These are phyloP conservation scores for Lippia alba DNA, from an alignment of 305 asterid genomes.

Conservation along the genomic window DNA sequence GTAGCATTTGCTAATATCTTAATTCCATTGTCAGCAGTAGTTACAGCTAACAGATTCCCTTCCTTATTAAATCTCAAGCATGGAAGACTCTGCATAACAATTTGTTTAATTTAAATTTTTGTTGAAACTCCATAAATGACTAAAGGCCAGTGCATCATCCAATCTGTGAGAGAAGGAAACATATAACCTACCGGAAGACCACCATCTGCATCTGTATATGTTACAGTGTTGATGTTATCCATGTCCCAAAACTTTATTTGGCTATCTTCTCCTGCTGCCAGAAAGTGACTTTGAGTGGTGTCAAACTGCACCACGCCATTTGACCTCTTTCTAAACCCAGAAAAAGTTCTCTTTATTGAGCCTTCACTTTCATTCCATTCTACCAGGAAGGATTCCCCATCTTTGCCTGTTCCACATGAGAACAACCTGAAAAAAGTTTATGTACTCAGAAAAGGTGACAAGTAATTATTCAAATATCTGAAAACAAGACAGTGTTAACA, in stretches of 20 bases:
- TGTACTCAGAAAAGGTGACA: slow-evolving; percentile 17
- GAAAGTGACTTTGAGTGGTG: slow-evolving; percentile 75
- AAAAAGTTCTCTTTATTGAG: slow-evolving; percentile 72
- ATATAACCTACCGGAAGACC: slow-evolving; percentile 68
- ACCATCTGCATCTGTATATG: slow-evolving; percentile 73
- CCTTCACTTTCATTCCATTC: slow-evolving; percentile 97
- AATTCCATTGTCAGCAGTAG: slow-evolving; percentile 89
- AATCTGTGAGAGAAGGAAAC: slow-evolving; percentile 15
- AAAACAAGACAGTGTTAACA: slow-evolving; percentile 5
- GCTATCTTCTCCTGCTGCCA: slow-evolving; percentile 85
- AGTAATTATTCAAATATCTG: neutral
- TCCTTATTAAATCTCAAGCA: slow-evolving; percentile 94
- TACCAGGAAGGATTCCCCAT: slow-evolving; percentile 84
- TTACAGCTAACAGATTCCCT: slow-evolving; percentile 94
- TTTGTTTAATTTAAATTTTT: slow-evolving; percentile 29
- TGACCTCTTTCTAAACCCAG: slow-evolving; percentile 73
- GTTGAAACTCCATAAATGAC: slow-evolving; percentile 10
- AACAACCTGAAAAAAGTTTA: slow-evolving; percentile 61
- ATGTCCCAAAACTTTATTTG: slow-evolving; percentile 91
- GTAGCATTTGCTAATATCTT: slow-evolving; percentile 86
- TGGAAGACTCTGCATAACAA: slow-evolving; percentile 74
- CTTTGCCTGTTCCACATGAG: slow-evolving; percentile 89
- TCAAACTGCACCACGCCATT: slow-evolving; percentile 79
- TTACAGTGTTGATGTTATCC: slow-evolving; percentile 63
- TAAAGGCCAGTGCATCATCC: slow-evolving; percentile 13